Conservation (phyloP, 352 stramenopile genomes). For the Phytophthora citricola region DNA sequence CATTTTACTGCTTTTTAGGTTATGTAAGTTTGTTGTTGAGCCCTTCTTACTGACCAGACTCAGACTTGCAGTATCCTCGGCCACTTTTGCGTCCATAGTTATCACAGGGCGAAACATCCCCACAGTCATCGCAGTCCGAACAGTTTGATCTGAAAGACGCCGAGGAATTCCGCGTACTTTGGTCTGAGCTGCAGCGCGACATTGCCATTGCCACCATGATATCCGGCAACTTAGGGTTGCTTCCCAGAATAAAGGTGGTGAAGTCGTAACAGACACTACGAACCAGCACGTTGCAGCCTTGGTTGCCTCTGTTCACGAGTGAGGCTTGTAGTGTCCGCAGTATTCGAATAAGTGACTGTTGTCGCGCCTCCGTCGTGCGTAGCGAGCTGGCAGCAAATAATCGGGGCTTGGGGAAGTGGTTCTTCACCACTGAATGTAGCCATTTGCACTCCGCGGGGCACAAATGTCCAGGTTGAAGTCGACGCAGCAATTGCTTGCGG, state of each 20-base stretch:
- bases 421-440: constrained; percentile 45
- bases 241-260: constrained; percentile 32
- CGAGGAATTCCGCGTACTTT: constrained; percentile 29
- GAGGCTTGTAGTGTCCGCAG: constrained; percentile 36
- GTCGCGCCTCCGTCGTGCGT: constrained; percentile 25
- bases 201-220: constrained; percentile 17
- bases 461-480: constrained; percentile 30
- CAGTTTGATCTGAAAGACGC: constrained; percentile 21
- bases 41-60: constrained; percentile 21
- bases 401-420: constrained; percentile 43
- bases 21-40: background rate
- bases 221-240: constrained; percentile 30
- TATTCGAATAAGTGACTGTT: constrained; percentile 34
- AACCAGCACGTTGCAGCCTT: constrained; percentile 40
- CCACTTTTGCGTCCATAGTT: constrained; percentile 16
- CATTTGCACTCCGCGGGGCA: constrained; percentile 46
- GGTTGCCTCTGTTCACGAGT: constrained; percentile 44
- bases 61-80: constrained; percentile 30
- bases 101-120: constrained; percentile 11
- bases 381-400: constrained; percentile 31
- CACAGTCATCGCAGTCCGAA: constrained; percentile 22
- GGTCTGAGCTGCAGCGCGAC: constrained; percentile 25
- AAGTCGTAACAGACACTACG: constrained; percentile 37
- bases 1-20: background rate
- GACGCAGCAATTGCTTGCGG: constrained; percentile 38